Conservation (phyloP, 2,329 filamentous ascomycete genomes). For the Biscogniauxia marginata region DNA sequence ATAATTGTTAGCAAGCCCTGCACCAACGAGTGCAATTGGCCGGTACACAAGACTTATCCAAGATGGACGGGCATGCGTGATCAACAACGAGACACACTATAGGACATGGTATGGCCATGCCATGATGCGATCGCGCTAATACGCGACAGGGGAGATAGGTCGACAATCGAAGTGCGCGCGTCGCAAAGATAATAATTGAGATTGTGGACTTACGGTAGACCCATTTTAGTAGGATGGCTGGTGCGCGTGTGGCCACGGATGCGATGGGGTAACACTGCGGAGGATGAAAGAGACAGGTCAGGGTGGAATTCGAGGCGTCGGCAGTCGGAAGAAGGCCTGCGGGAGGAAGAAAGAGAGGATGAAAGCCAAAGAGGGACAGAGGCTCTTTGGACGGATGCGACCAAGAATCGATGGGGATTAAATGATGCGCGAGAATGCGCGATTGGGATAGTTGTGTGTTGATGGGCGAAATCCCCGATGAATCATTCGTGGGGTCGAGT, state of each 20-base stretch:
- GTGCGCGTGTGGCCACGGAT: slow-evolving; percentile 13
- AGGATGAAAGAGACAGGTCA: neutral
- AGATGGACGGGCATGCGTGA: too few species aligned
- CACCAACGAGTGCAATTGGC: slow-evolving; percentile 1
- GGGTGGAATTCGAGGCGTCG: neutral
- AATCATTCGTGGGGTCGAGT: neutral
- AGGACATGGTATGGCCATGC: neutral
- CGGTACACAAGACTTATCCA: too few species aligned
- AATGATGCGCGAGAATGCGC: slow-evolving; percentile 12
- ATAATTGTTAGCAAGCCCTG: slow-evolving; percentile 14
- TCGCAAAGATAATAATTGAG: slow-evolving; percentile 15
- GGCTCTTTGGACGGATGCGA: slow-evolving; percentile 1
- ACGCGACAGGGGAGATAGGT: slow-evolving; percentile 5
- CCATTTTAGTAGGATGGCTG: slow-evolving; percentile 36
- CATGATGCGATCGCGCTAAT: neutral
- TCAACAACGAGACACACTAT: too few species aligned
- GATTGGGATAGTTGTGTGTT: neutral
- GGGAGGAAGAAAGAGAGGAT: neutral
- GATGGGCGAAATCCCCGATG: neutral
- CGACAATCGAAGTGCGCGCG: slow-evolving; percentile 14
- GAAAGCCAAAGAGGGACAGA: neutral
- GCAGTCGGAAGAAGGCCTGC: neutral
- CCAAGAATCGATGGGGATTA: slow-evolving; percentile 6
- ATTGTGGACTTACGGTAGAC: slow-evolving; percentile 45
- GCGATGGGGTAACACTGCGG: neutral